These are phyloP conservation scores for Solanum acaule DNA, from an alignment of 257 asterid genomes.

Conservation along the genomic window DNA sequence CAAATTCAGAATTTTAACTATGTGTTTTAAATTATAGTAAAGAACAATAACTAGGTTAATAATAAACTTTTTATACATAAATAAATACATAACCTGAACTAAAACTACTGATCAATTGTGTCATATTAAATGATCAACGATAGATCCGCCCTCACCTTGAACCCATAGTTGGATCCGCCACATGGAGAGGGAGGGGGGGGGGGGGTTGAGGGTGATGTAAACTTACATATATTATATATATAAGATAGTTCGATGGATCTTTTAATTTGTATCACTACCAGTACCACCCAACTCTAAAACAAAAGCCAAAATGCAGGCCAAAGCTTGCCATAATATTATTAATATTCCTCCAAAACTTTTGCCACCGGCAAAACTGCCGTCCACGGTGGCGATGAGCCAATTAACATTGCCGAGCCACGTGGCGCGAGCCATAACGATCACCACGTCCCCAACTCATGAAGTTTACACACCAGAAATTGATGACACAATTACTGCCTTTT, in stretches of 20 bases:
- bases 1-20: neutral
- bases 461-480: conserved; percentile 20
- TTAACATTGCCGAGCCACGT: conserved; percentile 24
- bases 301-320: conserved; percentile 54
- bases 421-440: conserved; percentile 57
- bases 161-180: neutral
- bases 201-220: neutral
- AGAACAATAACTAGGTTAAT: neutral
- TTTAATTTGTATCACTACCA: neutral
- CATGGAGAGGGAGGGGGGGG: neutral
- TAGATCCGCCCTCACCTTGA: neutral
- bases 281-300: neutral
- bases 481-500: conserved; percentile 60
- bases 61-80: neutral
- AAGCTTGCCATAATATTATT: conserved; percentile 32
- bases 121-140: neutral
- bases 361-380: conserved; percentile 30
- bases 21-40: neutral
- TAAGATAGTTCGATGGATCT: neutral
- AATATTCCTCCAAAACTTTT: conserved; percentile 40
- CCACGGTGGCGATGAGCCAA: conserved; percentile 20
- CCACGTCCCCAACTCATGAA: conserved; percentile 31
- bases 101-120: neutral
- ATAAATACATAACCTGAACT: neutral
- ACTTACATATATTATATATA: neutral